A percentile compares a stretch with the other conserved stretches of the same genome.
Evolutionary conservation across 345 rosid genomes (phyloP).

Genomic region (Limnanthes douglasii): DNA sequence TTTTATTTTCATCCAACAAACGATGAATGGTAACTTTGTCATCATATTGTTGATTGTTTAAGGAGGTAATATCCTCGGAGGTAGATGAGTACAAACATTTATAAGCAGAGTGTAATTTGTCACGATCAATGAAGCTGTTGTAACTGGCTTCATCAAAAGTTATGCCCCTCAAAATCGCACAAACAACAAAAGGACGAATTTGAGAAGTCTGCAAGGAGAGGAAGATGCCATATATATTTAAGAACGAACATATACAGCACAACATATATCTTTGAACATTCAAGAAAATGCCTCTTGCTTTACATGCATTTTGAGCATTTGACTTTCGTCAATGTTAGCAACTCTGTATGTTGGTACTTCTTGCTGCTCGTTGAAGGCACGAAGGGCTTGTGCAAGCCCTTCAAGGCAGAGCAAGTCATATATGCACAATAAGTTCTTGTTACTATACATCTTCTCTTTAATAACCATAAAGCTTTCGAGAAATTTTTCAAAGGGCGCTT

Average conservation of each 20-base stretch:
- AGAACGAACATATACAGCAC: too few species aligned
- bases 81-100: too few species aligned
- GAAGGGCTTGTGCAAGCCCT: conserved; percentile 95
- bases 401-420: conserved; percentile 92
- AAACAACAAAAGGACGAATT: conserved; percentile 57
- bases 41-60: too few species aligned
- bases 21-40: too few species aligned
- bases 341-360: conserved; percentile 36
- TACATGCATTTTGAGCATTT: conserved; percentile 58
- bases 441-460: too few species aligned
- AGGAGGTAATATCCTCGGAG: too few species aligned
- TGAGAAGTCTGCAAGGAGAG: conserved; percentile 37
- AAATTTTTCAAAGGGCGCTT: too few species aligned
- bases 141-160: conserved; percentile 74
- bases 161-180: conserved; percentile 82
- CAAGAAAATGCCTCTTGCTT: conserved; percentile 38
- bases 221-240: background rate
- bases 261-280: too few species aligned
- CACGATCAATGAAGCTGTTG: conserved; percentile 95
- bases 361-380: conserved; percentile 53
- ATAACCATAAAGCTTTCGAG: too few species aligned
- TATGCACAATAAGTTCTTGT: too few species aligned
- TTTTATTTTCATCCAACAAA: too few species aligned
- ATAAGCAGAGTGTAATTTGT: conserved; percentile 92
- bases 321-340: conserved; percentile 25